Evolutionary conservation across 352 stramenopile genomes (phyloP), one percentile per base, ranked within the genome.

Genomic region (Saprolegnia diclina): DNA sequence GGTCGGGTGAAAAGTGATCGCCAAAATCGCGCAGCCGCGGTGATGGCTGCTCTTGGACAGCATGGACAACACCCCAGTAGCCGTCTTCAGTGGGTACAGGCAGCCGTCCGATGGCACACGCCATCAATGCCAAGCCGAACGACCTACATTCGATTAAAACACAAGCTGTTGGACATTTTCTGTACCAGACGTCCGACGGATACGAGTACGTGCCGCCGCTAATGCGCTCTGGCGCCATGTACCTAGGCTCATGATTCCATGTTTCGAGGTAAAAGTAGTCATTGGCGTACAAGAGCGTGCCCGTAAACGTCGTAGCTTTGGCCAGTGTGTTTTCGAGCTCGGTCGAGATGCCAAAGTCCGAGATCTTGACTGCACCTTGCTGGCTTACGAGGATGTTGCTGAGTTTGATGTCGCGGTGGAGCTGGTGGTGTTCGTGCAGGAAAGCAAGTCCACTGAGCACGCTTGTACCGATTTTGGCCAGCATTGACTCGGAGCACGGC

Each of bases 361-460:
- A 94, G 57, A 94, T 94, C 76, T 94, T 94, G 64, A 92, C 83
- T 67, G 87, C 72, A 0, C 84, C 83, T 42, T 79, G 71, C 21
- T 83, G 77, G 72, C 96, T 97, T 45, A 98, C 85, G 11, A 98
- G 83, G 75, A 98, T 91, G 77, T 98, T 98, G 67, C 87, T 96
- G 21, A 95, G 88, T 67, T 98, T 98, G 71, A 98, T 96, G 44
- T 98, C 94, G 45, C 94, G 85, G 71, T 98, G 94, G 6, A 98
- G 70, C 40, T 97, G 89, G 46, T 94, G 85, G 59, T 91, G 80
- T 35, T 89, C 78, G 65, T 98, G 91, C 38, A 98, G 65, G 67
- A 96, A 98, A 0, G 76, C 76, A 1, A 98, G 75, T 0, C 91
- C 92, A 59, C 88, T 82, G 4, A 97, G 75, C 5, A 80, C 87